phyloP scores from a whole-genome alignment of 2,329 filamentous ascomycete species.

The Colletotrichum tofieldiae region DNA sequence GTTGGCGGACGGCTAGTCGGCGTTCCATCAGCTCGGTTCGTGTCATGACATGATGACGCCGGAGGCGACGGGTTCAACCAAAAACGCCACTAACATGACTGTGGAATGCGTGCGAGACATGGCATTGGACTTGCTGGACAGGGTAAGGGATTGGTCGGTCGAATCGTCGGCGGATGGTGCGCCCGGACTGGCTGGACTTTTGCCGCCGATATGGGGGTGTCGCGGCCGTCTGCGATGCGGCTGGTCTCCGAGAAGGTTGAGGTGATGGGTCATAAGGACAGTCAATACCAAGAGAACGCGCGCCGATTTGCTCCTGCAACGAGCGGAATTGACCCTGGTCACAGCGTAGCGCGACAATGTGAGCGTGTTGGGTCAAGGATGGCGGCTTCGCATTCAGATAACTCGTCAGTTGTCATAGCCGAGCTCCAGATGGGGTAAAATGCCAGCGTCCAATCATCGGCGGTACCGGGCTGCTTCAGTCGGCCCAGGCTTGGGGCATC shows the following conservation, averaged over 20 bases:
- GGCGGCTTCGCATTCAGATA: constrained; percentile 31
- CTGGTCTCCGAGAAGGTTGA: constrained; percentile 19
- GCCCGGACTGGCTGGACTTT: constrained; percentile 24
- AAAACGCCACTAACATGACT: constrained; percentile 27
- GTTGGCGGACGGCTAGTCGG: constrained; percentile 37
- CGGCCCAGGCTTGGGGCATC: constrained; percentile 26
- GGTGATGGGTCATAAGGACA: constrained; percentile 15
- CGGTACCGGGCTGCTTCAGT: constrained; percentile 28
- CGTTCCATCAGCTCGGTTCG: constrained; percentile 42
- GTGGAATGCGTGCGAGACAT: constrained; percentile 24
- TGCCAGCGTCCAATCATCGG: constrained; percentile 29
- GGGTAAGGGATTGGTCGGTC: not conserved
- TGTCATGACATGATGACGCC: constrained; percentile 29
- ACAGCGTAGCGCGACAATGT: constrained; percentile 2
- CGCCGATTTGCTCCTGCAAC: constrained; percentile 38
- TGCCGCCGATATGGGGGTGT: constrained; percentile 28
- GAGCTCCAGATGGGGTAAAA: constrained; percentile 21
- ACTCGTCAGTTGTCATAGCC: constrained; percentile 29
- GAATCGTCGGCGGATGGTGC: constrained; percentile 9
- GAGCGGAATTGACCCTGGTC: constrained; percentile 25
- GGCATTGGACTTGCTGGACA: constrained; percentile 5
- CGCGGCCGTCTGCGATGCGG: constrained; percentile 15
- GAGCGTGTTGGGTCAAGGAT: constrained; percentile 27
- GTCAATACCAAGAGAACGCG: constrained; percentile 23
- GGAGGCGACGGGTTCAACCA: constrained; percentile 22